Base-by-base conservation (phyloP, 2,329 filamentous ascomycete species). In the Trichocomaceae sp. region DNA sequence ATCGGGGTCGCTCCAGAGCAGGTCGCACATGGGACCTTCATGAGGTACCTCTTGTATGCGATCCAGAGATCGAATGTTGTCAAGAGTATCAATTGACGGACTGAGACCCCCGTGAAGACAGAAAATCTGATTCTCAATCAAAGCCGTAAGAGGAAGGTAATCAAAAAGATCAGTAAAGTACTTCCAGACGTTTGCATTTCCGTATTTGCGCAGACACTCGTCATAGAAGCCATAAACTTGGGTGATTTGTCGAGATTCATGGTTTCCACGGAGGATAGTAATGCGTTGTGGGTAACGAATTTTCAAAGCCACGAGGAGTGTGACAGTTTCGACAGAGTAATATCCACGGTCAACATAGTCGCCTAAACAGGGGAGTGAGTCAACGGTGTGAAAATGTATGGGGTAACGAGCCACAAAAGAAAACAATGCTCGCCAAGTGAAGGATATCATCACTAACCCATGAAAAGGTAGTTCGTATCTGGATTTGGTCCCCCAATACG, bases 201-300 rank as follows among this genome's bases (percentile, higher is more conserved):
- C 93, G 72, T 99, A 99, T 78, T 99, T 99, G 71, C 91, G 88
- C 65, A 97, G 83, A 72, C 93, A 99, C 74, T 99, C 93, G 72
- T 97, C 93, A 78, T 99, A 99, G 78, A 99, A 99, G 59, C 93
- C 93, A 72, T 99, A 99, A 57, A 99, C 93, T 74, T 97, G 92
- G 46, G 93, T 99, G 73, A 99, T 99, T 76, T 99, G 93, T 66
- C 93, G 87, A 61, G 91, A 96, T 77, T 99, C 93, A 82, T 99
- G 93, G 77, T 99, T 99, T 69, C 93, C 93, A 70, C 93, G 91
- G 63, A 99, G 87, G 71, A 99, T 95, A 65, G 93, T 97, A 76
- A 99, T 97, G 75, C 93, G 89, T 74, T 92, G 86, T 59, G 93
- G 93, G 76, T 97, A 96, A 79, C 93, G 87, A 71, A 97, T 96